Base-by-base conservation (phyloP, 2,329 filamentous ascomycete genomes). In the Trichoderma lentiforme region DNA sequence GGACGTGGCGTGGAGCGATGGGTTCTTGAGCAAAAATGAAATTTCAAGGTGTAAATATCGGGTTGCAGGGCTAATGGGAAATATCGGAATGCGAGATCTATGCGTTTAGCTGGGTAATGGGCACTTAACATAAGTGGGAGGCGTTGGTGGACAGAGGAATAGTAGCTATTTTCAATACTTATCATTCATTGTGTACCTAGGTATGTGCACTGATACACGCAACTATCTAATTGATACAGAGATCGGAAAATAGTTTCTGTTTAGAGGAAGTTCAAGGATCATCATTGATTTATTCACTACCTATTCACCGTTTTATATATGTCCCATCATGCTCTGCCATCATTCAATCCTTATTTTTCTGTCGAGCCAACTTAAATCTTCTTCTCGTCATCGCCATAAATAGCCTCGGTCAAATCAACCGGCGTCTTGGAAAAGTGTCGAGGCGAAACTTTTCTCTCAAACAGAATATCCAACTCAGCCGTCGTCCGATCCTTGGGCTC, bases 401-500 rank as follows among this genome's bases (percentile, higher is more conserved):
- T 47, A 6, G 66, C 66, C 56, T 69, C 56, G 0, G 66, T 39
- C 32, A 74, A 57, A 53, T 72, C 71, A 32, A 73, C 70, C 24
- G 30, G 43, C n/a, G 72, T 72, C 34, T 62, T 72, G n/a, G 80
- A 76, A 70, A 81, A 81, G 64, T 34, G 62, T 32, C 62, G 39
- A 1, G 60, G 21, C 14, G 34, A 43, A 11, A 62, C 26, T 43
- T 77, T 77, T 69, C 78, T 77, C 72, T 81, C 78, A 65, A 81
- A 81, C 9, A 81, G 74, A 51, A 78, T 32, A 64, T 82, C 80
- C 60, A 81, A 68, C 75, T 85, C 83, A 3, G 82, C 83, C 72
- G 83, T 85, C 0, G 82, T 83, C 14, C 83, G 79, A 9, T 82
- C 86, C 70, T 84, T 86, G 0, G 87, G 87, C 75, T 90, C 88